phyloP scores from a whole-genome alignment of 495 filamentous ascomycete species.

The Penicillium mononematosum region DNA sequence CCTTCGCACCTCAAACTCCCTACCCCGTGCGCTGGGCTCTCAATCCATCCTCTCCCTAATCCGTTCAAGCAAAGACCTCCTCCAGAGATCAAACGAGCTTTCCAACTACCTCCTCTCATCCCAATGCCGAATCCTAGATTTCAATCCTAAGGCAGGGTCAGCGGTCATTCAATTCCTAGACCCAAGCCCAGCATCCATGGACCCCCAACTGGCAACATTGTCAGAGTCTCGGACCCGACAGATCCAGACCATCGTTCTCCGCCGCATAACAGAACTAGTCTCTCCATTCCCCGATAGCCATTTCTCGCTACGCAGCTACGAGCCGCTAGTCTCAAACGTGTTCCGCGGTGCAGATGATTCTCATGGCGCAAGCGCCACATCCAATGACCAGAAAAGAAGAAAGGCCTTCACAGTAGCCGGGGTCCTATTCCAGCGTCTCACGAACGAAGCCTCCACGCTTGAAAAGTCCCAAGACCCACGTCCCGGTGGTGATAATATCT shows the following conservation, averaged over 20 bases:
- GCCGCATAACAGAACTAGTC: conserved; percentile 44
- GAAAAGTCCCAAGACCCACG: conserved; percentile 17
- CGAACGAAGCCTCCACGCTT: conserved; percentile 20
- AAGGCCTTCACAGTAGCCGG: conserved; percentile 54
- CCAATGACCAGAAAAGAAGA: conserved; percentile 28
- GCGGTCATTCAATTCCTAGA: conserved; percentile 41
- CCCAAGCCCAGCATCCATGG: conserved; percentile 7
- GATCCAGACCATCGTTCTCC: conserved; percentile 38
- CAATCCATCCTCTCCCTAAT: conserved; percentile 60
- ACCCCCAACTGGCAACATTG: conserved; percentile 7
- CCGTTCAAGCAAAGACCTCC: conserved; percentile 32
- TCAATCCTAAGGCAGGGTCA: conserved; percentile 40
- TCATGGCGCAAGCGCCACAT: conserved; percentile 14
- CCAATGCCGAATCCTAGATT: conserved; percentile 35
- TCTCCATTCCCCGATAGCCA: conserved; percentile 43
- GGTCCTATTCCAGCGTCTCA: conserved; percentile 53
- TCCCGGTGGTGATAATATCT: conserved; percentile 28
- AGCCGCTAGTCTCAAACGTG: conserved; percentile 26
- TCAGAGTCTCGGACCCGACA: conserved; percentile 17
- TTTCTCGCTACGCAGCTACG: conserved; percentile 37
- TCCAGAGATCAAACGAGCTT: conserved; percentile 27
- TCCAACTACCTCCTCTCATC: conserved; percentile 38
- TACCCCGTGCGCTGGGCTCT: conserved; percentile 70
- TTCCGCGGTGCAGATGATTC: conserved; percentile 25
- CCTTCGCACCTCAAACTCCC: conserved; percentile 52